Evolutionary conservation across 805 yeast species (phyloP), one percentile per base, ranked within the genome.

Genomic region (Candida broadrunensis): DNA sequence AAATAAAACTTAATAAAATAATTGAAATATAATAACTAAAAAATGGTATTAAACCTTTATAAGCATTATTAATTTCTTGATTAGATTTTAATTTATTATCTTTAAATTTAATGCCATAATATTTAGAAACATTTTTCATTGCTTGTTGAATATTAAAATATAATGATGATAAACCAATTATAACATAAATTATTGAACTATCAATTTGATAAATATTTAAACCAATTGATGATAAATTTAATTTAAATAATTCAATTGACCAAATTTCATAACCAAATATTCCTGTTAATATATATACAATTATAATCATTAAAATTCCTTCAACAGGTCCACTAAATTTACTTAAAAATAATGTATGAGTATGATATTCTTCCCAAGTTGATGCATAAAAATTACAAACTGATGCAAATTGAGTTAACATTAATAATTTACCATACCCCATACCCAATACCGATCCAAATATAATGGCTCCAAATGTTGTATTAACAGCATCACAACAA

Each of bases 311-410:
- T 48, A 88, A 57, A 21, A 90, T 86, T 2, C 98, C 98, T 63
- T 90, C 98, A 3, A 91, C 97, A 0, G 98, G 98, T 0, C 98
- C 98, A 12, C 95, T 85, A 52, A 88, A 81, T 46, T 75, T 81
- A 26, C 91, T 80, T 39, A 90, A 68, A 60, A 74, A 90, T 37
- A 90, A 69, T 35, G 80, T 81, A 52, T 88, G 95, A 1, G 97
- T 90, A 58, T 89, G 91, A 60, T 79, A 90, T 58, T 89, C 97
- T 64, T 90, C 98, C 97, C 97, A 90, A 1, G 97, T 90, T 29
- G 95, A 83, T 37, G 87, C 59, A 58, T 89, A 90, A 60, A 90
- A 91, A 61, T 90, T 90, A 46, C 84, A 78, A 38, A 87, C 72
- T 2, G 86, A 70, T 4, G 86, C 88, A 58, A 85, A 82, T 51